phyloP scores from a whole-genome alignment of 148 eudicot species.

The Chenopodium album region DNA sequence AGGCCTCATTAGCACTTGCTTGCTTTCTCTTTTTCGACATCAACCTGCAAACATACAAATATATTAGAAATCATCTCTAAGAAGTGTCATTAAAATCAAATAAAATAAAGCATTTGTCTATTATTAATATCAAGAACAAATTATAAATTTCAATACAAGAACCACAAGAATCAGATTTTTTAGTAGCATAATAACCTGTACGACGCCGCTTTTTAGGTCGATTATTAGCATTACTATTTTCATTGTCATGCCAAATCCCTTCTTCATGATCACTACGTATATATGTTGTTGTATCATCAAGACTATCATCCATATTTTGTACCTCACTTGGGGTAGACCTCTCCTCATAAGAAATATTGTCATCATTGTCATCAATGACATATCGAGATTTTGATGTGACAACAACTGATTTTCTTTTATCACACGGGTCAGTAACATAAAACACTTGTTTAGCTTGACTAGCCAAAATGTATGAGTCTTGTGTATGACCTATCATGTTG shows the following conservation, averaged over 20 bases:
- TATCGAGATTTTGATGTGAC: neutral
- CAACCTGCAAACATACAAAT: neutral
- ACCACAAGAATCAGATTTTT: too few relatives aligned
- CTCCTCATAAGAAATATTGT: neutral
- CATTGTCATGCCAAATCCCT: neutral
- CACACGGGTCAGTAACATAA: neutral
- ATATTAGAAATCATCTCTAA: too few relatives aligned
- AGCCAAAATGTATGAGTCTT: constrained; percentile 3
- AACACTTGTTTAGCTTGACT: constrained; percentile 7
- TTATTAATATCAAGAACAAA: too few relatives aligned
- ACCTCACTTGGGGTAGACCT: neutral
- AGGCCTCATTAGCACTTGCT: too few relatives aligned
- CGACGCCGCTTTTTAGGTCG: neutral
- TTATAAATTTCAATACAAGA: neutral
- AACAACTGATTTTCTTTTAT: neutral
- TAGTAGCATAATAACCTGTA: neutral
- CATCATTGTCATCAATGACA: constrained; percentile 2
- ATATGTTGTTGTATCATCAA: neutral
- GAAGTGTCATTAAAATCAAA: neutral
- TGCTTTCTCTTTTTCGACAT: neutral
- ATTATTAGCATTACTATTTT: too few relatives aligned
- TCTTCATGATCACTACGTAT: neutral
- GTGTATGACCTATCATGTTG: neutral
- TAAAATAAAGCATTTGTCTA: neutral
- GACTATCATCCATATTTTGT: neutral